phyloP scores from a whole-genome alignment of 2,329 filamentous ascomycete species.

The Fusarium albidum region DNA sequence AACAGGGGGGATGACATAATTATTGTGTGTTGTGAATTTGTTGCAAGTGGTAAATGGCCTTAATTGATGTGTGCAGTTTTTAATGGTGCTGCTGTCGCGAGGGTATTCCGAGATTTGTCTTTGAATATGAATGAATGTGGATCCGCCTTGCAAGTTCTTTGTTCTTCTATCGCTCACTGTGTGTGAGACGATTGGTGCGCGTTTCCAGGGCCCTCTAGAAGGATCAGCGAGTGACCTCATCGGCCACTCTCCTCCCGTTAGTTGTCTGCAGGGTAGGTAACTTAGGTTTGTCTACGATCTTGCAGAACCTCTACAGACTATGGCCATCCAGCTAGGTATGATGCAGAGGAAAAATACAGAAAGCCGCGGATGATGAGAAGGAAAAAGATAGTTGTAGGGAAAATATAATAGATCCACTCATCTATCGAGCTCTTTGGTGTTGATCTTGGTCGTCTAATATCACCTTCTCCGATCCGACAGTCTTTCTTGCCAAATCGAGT shows the following conservation, averaged over 20 bases:
- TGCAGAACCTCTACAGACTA: too few species aligned
- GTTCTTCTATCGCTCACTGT: slow-evolving; percentile 16
- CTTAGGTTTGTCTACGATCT: too few species aligned
- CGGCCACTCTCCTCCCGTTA: not conserved
- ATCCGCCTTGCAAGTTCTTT: slow-evolving; percentile 1
- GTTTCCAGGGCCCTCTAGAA: slow-evolving; percentile 32
- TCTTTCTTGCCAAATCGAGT: not conserved
- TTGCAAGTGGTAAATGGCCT: not conserved
- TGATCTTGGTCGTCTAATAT: too few species aligned
- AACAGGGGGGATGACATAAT: slow-evolving; percentile 56
- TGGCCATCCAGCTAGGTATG: too few species aligned
- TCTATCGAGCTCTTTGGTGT: too few species aligned
- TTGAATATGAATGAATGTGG: slow-evolving; percentile 16
- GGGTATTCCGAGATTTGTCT: slow-evolving; percentile 7
- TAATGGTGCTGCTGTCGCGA: not conserved
- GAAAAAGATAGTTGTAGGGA: too few species aligned
- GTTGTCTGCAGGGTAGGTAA: slow-evolving; percentile 28
- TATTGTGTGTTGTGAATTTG: not conserved
- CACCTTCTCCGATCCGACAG: too few species aligned
- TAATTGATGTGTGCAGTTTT: not conserved
- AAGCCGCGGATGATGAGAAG: too few species aligned
- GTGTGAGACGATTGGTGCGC: slow-evolving; percentile 33
- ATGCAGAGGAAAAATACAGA: too few species aligned
- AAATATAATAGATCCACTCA: too few species aligned
- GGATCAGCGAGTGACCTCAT: slow-evolving; percentile 28